phyloP scores from a whole-genome alignment of 805 yeast species.

The Wickerhamomyces chaumierensis region DNA sequence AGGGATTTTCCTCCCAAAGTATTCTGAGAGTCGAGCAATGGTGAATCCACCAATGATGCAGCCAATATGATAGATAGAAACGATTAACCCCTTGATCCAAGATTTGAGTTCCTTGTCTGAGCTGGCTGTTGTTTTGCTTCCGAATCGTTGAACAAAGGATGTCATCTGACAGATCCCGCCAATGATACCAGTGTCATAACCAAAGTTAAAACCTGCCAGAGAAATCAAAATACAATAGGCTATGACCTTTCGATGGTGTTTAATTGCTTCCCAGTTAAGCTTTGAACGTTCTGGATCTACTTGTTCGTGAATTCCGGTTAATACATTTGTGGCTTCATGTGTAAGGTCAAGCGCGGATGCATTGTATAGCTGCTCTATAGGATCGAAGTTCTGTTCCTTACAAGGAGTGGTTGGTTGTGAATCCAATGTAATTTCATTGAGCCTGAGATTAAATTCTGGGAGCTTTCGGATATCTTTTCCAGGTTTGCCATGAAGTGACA shows the following conservation, averaged over 20 bases:
- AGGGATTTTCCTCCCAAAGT: constrained; percentile 50
- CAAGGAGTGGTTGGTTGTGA: no score
- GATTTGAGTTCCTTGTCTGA: constrained; percentile 16
- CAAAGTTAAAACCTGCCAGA: constrained; percentile 63
- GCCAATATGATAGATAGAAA: constrained; percentile 53
- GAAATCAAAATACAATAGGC: constrained; percentile 38
- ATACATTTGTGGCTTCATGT: no score
- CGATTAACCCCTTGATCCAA: constrained; percentile 30
- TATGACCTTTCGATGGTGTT: constrained; percentile 8
- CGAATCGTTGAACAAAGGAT: constrained; percentile 42
- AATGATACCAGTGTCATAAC: constrained; percentile 69
- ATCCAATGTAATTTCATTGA: no score
- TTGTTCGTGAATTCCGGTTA: no score
- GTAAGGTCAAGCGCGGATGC: no score
- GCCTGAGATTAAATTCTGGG: no score
- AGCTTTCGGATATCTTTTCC: no score
- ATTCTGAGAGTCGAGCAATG: constrained; percentile 47
- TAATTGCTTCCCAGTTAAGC: constrained; percentile 1
- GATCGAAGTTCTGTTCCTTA: no score
- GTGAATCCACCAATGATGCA: constrained; percentile 61
- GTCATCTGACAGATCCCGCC: constrained; percentile 59
- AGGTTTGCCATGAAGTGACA: no score
- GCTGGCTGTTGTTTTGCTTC: constrained; percentile 21
- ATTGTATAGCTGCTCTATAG: no score
- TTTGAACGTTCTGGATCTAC: not conserved